phyloP scores from a whole-genome alignment of 805 yeast species.

The Yarrowia alimentaria region DNA sequence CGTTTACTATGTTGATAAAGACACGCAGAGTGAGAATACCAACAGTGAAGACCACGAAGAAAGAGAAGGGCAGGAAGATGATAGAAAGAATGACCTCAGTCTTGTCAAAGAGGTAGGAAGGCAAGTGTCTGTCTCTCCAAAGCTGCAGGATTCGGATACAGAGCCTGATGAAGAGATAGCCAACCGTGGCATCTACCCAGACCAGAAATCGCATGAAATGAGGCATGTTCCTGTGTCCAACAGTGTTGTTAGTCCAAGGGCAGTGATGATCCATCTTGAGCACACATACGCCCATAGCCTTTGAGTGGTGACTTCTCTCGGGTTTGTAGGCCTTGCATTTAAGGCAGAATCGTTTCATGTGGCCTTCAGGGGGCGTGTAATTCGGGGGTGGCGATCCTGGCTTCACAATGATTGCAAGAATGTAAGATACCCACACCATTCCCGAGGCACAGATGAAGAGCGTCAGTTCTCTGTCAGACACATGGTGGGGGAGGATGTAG shows the following conservation, averaged over 20 bases:
- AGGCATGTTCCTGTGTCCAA: conserved; percentile 74
- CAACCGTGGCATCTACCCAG: conserved; percentile 49
- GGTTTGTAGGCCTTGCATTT: conserved; percentile 77
- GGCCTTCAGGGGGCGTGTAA: conserved; percentile 46
- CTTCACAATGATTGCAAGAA: conserved; percentile 57
- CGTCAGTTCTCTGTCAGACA: conserved; percentile 44
- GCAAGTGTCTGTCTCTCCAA: conserved; percentile 42
- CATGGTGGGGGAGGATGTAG: conserved; percentile 45
- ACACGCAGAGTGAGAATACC: conserved; percentile 61
- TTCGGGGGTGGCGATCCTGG: conserved; percentile 69
- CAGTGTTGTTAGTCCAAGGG: conserved; percentile 92
- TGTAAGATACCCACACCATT: conserved; percentile 73
- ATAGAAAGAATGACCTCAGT: conserved; percentile 56
- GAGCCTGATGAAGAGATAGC: conserved; percentile 47
- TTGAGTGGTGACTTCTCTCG: conserved; percentile 83
- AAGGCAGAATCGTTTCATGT: conserved; percentile 68
- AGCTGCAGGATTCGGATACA: conserved; percentile 44
- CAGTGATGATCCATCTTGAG: conserved; percentile 90
- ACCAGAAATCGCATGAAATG: conserved; percentile 74
- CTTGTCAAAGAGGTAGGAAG: conserved; percentile 54
- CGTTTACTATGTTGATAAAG: conserved; percentile 52
- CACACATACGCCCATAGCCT: conserved; percentile 63
- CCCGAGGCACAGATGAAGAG: conserved; percentile 49
- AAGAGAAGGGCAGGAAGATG: conserved; percentile 52
- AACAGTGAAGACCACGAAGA: conserved; percentile 62